Base-by-base conservation (phyloP, 2,329 filamentous ascomycete species). In the Apiospora koreana region DNA sequence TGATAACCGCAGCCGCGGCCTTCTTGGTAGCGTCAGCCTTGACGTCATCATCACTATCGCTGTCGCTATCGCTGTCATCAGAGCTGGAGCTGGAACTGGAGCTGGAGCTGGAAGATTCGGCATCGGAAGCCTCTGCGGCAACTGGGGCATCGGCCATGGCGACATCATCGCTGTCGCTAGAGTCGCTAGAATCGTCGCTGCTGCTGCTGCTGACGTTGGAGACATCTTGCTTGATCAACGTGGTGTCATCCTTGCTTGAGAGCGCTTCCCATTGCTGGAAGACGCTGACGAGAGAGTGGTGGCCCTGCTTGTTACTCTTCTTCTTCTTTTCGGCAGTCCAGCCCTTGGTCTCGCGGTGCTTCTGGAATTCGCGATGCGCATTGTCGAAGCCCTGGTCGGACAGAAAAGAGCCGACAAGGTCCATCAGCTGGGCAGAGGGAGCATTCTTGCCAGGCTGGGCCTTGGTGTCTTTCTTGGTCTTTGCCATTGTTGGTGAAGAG, bases 361-460 rank as follows among this genome's bases (percentile, higher is more conserved):
- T 88, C 75, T 85, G 84, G 76, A 94, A 91, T 6, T 88, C 87
- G 71, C 85, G 83, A 76, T 87, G 87, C 64, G 92, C 88, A 71
- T 85, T 84, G 65, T 85, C 80, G 76, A 93, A 92, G n/a, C 89
- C 87, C 79, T 92, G 86, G 64, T 91, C 86, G 54, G 86, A 85
- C 67, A 94, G 85, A 79, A 94, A 94, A 28, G 82, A 81, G 72
- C 89, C 89, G 75, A 94, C 86, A 21, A 93, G 83, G 72, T 90
- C 87, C 77, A 94, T 83, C 45, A 94, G 83, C 79, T 92, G 86
- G 38, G 86, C 80, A 5, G 91, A 86, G 35, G 88, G 85, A 65
- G 83, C 79, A 38, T 79, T 71, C 68, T 69, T 65, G 16, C 74
- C 73, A 14, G 74, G 69, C 12, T 78, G 69, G 14, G 73, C 65